A percentile compares a stretch with the other conserved stretches of the same genome.
Conservation (phyloP, 768 basidiomycete genomes). For the Russula sp. region DNA sequence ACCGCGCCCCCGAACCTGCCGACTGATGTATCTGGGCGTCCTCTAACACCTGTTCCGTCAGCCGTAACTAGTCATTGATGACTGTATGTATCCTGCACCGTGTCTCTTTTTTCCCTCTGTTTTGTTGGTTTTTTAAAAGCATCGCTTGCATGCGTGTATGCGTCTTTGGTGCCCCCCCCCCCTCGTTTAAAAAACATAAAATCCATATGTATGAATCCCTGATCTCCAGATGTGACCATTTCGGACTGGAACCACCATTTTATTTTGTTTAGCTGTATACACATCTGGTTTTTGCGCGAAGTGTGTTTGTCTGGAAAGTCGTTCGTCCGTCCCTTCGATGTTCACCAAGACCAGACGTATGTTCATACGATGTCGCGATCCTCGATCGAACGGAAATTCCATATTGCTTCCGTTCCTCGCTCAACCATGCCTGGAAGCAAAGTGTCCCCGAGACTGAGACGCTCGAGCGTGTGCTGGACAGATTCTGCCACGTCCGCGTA, state of each 20-base stretch:
- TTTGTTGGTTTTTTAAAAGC: slow-evolving; percentile 3
- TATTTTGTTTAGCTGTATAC: background rate
- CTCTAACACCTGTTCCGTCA: background rate
- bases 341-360: no score
- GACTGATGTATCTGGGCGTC: slow-evolving; percentile 18
- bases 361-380: background rate
- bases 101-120: background rate
- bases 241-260: background rate
- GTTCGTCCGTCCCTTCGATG: background rate
- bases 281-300: background rate
- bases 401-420: background rate
- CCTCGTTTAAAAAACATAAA: background rate
- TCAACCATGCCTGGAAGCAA: background rate
- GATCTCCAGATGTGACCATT: background rate
- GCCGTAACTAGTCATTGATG: slow-evolving; percentile 1
- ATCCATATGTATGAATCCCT: background rate
- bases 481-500: background rate
- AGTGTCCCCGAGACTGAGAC: background rate
- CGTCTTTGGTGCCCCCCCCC: background rate
- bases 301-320: no score
- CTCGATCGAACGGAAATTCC: background rate
- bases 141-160: slow-evolving; percentile 12
- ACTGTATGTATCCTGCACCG: background rate
- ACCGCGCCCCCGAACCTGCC: slow-evolving; percentile 20
- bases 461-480: background rate